These are phyloP conservation scores for Halophytophthora batemanensis DNA, from an alignment of 352 stramenopile species.

Conservation along the genomic window DNA sequence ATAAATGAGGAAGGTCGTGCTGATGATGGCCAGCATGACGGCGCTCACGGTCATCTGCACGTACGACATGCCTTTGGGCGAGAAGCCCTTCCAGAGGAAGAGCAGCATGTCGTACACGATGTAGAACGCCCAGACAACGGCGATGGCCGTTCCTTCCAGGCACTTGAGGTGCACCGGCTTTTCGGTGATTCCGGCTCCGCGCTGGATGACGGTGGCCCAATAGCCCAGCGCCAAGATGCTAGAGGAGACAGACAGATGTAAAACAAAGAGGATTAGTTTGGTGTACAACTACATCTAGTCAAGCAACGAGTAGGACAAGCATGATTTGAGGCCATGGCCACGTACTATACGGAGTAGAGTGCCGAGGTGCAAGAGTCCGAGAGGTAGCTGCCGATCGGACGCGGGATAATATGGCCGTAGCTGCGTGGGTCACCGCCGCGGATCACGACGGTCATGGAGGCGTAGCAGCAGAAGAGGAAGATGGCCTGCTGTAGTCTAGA, in stretches of 20 bases:
- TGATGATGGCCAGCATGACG: conserved; percentile 35
- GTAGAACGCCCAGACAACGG: conserved; percentile 35
- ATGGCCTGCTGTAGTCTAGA: conserved; percentile 36
- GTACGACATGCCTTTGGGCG: conserved; percentile 23
- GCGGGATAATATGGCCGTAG: conserved; percentile 36
- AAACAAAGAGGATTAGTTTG: too few species aligned
- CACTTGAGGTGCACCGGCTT: conserved; percentile 19
- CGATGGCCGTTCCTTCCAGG: conserved; percentile 28
- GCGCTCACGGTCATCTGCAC: conserved; percentile 32
- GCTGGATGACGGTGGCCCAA: conserved; percentile 39
- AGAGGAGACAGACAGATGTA: too few species aligned
- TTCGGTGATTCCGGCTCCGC: conserved; percentile 18
- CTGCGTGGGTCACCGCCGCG: conserved; percentile 31
- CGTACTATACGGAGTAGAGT: conserved; percentile 46
- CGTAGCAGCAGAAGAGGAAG: conserved; percentile 38
- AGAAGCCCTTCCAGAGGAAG: conserved; percentile 42
- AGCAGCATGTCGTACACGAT: conserved; percentile 29
- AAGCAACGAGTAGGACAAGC: too few species aligned
- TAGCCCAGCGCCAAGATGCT: conserved; percentile 37
- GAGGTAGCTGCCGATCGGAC: conserved; percentile 31
- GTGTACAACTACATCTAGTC: too few species aligned
- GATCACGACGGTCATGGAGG: conserved; percentile 32
- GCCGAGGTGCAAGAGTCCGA: conserved; percentile 38
- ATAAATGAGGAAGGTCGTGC: conserved; percentile 34
- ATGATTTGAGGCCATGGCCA: too few species aligned